Evolutionary conservation across 2,329 filamentous ascomycete genomes (phyloP).

Genomic region (Aspergillus nomiae): DNA sequence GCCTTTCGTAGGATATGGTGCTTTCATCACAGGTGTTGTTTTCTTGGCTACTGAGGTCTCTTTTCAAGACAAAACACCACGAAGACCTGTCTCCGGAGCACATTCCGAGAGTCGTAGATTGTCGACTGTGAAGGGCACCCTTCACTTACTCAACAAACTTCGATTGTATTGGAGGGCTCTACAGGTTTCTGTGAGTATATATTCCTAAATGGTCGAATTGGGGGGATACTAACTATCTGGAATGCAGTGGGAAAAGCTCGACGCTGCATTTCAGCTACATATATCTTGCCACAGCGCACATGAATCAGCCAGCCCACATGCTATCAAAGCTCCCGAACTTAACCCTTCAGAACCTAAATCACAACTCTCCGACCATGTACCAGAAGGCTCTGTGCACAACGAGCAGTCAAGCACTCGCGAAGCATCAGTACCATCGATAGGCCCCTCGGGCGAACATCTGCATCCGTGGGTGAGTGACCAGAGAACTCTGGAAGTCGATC

Average conservation of each 20-base stretch:
- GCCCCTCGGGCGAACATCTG: background rate
- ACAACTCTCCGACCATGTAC: background rate
- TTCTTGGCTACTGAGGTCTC: background rate
- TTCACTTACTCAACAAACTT: background rate
- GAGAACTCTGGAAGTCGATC: background rate
- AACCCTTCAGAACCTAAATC: background rate
- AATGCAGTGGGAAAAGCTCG: background rate
- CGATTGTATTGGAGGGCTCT: constrained; percentile 2
- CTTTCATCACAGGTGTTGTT: background rate
- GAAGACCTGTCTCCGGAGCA: no score
- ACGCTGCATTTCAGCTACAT: constrained; percentile 1
- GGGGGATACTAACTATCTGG: background rate
- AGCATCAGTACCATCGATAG: background rate
- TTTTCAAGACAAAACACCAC: background rate
- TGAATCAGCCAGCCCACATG: background rate
- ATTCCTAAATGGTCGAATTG: background rate
- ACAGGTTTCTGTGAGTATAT: background rate
- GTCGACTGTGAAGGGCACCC: background rate
- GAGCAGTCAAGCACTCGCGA: background rate
- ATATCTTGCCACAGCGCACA: background rate
- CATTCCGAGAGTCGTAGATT: background rate
- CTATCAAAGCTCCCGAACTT: background rate
- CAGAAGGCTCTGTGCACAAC: background rate
- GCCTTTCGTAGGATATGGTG: constrained; percentile 1
- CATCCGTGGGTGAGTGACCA: background rate